Evolutionary conservation across 805 yeast species (phyloP).

Genomic region (Myxozyma melibiosi): DNA sequence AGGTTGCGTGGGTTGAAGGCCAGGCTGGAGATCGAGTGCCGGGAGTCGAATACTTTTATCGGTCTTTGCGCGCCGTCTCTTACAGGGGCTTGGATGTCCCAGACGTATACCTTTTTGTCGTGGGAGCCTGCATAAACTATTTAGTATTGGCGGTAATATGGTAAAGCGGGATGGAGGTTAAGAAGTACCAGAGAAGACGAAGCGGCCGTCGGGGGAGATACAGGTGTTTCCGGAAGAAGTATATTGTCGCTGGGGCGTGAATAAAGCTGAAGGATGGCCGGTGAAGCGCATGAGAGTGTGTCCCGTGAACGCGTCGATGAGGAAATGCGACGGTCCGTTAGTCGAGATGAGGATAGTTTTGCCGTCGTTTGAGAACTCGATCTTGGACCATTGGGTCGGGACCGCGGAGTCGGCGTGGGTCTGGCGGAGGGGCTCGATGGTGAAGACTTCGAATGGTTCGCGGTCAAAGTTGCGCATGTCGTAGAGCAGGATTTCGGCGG

Average conservation of each 20-base stretch:
- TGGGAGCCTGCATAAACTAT: constrained; percentile 46
- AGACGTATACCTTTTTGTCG: constrained; percentile 54
- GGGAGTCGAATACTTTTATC: constrained; percentile 32
- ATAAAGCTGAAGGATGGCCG: constrained; percentile 55
- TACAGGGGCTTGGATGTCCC: constrained; percentile 47
- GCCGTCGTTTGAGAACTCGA: constrained; percentile 82
- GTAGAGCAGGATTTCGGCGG: constrained; percentile 57
- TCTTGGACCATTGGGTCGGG: constrained; percentile 53
- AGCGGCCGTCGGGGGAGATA: constrained; percentile 69
- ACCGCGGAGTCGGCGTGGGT: constrained; percentile 14
- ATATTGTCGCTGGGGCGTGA: constrained; percentile 43
- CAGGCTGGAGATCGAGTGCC: constrained; percentile 45
- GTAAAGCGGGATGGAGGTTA: not conserved
- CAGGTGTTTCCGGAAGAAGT: constrained; percentile 56
- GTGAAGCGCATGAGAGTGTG: constrained; percentile 49
- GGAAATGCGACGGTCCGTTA: constrained; percentile 57
- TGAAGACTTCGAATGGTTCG: constrained; percentile 55
- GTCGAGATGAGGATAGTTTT: constrained; percentile 61
- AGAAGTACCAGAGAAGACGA: constrained; percentile 54
- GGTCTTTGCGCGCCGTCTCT: constrained; percentile 35
- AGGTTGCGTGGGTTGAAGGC: constrained; percentile 64
- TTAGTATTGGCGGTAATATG: not conserved
- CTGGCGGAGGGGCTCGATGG: constrained; percentile 42
- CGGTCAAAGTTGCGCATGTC: constrained; percentile 61
- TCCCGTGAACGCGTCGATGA: constrained; percentile 74